phyloP scores from a whole-genome alignment of 495 filamentous ascomycete genomes.

The Penicillium crystallinum region DNA sequence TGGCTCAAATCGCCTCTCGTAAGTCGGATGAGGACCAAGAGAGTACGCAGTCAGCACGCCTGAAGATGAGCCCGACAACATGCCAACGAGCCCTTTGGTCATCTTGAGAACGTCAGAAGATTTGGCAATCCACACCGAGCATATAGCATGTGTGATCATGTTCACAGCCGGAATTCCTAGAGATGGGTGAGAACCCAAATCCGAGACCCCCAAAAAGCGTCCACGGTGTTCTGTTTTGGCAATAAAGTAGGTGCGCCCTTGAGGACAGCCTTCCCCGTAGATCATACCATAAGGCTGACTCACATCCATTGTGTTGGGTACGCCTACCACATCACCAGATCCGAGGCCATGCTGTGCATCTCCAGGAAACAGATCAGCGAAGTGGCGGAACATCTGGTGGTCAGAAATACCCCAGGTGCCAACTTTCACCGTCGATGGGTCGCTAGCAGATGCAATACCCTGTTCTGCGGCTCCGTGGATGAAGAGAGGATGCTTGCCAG shows the following conservation, averaged over 20 bases:
- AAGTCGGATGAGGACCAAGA: slow-evolving; percentile 60
- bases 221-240: slow-evolving; percentile 70
- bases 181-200: slow-evolving; percentile 41
- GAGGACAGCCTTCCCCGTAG: slow-evolving; percentile 78
- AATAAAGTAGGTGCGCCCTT: slow-evolving; percentile 72
- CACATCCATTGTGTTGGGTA: slow-evolving; percentile 83
- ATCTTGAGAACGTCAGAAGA: slow-evolving; percentile 60
- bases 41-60: slow-evolving; percentile 84
- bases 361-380: slow-evolving; percentile 68
- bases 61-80: slow-evolving; percentile 77
- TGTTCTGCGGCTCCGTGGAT: slow-evolving; percentile 77
- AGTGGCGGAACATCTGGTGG: slow-evolving; percentile 65
- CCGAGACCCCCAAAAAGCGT: slow-evolving; percentile 59
- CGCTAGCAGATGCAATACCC: slow-evolving; percentile 67
- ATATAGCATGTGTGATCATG: slow-evolving; percentile 54
- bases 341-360: slow-evolving; percentile 73
- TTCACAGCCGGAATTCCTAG: slow-evolving; percentile 71
- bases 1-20: slow-evolving; percentile 59
- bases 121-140: slow-evolving; percentile 90
- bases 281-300: slow-evolving; percentile 80
- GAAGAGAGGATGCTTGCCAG: slow-evolving; percentile 67
- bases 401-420: slow-evolving; percentile 80
- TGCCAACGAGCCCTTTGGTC: slow-evolving; percentile 73
- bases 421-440: slow-evolving; percentile 70
- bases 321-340: slow-evolving; percentile 64